phyloP scores from a whole-genome alignment of 2,329 filamentous ascomycete species.

The Verticillium alfalfae region DNA sequence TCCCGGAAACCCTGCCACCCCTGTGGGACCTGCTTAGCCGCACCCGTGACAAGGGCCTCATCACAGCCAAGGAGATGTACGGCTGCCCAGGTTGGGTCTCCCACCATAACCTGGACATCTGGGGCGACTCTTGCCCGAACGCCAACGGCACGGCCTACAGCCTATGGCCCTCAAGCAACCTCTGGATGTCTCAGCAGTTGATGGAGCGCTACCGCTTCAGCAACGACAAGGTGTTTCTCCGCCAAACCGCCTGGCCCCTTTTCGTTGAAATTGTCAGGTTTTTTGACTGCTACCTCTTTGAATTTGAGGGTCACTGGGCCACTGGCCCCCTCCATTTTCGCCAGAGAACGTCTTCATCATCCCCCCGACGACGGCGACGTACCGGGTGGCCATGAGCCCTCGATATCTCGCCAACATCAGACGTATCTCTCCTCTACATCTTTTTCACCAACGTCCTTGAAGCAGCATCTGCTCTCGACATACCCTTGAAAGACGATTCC shows the following conservation, averaged over 20 bases:
- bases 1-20: slow-evolving; percentile 30
- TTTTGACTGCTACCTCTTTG: slow-evolving; percentile 29
- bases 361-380: slow-evolving; percentile 5
- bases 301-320: slow-evolving; percentile 18
- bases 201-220: slow-evolving; percentile 31
- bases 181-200: slow-evolving; percentile 31
- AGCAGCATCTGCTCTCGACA: slow-evolving; percentile 1
- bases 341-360: slow-evolving; percentile 16
- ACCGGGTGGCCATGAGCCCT: slow-evolving; percentile 9
- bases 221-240: slow-evolving; percentile 16
- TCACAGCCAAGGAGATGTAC: slow-evolving; percentile 28
- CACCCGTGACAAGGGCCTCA: slow-evolving; percentile 21
- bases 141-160: slow-evolving; percentile 19
- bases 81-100: slow-evolving; percentile 28
- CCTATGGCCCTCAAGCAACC: slow-evolving; percentile 31
- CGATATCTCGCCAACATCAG: background rate
- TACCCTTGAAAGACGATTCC: background rate
- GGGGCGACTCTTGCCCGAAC: slow-evolving; percentile 29
- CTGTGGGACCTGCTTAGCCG: slow-evolving; percentile 30
- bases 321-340: slow-evolving; percentile 16
- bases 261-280: slow-evolving; percentile 28
- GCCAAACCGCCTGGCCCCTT: slow-evolving; percentile 18
- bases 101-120: slow-evolving; percentile 33
- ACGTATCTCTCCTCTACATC: slow-evolving; percentile 2
- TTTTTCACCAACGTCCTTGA: slow-evolving; percentile 5